Evolutionary conservation across 768 basidiomycete genomes (phyloP).

Genomic region (Leucosporidium scottii): DNA sequence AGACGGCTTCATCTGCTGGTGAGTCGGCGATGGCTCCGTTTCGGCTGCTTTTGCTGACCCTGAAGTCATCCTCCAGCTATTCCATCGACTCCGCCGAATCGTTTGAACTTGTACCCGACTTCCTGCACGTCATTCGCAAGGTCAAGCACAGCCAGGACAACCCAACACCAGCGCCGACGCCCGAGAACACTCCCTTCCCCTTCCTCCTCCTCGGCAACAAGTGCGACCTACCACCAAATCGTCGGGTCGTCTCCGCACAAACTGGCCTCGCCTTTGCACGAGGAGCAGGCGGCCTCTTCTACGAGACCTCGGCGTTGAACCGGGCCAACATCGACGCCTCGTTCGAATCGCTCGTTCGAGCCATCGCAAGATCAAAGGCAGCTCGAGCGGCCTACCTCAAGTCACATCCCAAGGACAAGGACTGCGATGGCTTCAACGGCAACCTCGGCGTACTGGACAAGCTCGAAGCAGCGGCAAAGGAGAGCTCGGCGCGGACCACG

Average conservation of each 20-base stretch:
- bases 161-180: conserved; percentile 10
- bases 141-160: conserved; percentile 13
- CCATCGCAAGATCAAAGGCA: conserved; percentile 78
- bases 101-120: conserved; percentile 12
- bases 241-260: neutral
- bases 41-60: neutral
- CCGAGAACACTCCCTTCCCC: conserved; percentile 29
- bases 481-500: neutral
- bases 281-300: conserved; percentile 49
- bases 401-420: neutral
- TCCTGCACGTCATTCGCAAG: conserved; percentile 15
- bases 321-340: conserved; percentile 95
- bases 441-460: conserved; percentile 13
- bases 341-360: conserved; percentile 84
- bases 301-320: conserved; percentile 93
- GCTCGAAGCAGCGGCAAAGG: neutral
- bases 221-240: conserved; percentile 15
- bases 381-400: conserved; percentile 4
- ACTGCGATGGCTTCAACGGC: conserved; percentile 15
- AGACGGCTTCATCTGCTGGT: conserved; percentile 26
- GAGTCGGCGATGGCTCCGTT: neutral
- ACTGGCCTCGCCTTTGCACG: conserved; percentile 2
- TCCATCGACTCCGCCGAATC: conserved; percentile 20
- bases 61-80: conserved; percentile 2
- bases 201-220: conserved; percentile 30